Evolutionary conservation across 129 eudicot species (phyloP).

Genomic region (Mikania micrantha): DNA sequence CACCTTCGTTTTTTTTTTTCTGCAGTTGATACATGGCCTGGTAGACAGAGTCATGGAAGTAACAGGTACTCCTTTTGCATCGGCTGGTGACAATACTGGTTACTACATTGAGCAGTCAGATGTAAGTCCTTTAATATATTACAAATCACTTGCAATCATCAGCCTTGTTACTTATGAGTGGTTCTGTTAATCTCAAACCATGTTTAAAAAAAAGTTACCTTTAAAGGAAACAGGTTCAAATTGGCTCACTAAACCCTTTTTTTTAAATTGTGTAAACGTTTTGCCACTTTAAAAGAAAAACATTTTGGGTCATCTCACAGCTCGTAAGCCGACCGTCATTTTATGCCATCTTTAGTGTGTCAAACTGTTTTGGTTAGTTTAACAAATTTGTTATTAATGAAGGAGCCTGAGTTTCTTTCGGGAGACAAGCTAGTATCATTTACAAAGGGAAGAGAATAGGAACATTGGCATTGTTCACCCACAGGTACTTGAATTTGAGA

Average conservation of each 20-base stretch:
- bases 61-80: slow-evolving; percentile 58
- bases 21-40: slow-evolving; percentile 84
- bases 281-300: background rate
- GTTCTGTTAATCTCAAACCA: background rate
- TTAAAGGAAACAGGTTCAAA: background rate
- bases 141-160: background rate
- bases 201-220: background rate
- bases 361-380: background rate
- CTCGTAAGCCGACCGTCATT: background rate
- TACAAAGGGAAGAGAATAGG: slow-evolving; percentile 80
- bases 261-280: background rate
- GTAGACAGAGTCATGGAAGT: slow-evolving; percentile 90
- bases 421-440: slow-evolving; percentile 92
- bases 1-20: background rate
- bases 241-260: background rate
- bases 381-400: slow-evolving; percentile 6
- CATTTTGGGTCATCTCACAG: background rate
- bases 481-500: slow-evolving; percentile 45
- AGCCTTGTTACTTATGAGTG: background rate
- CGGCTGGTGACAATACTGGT: slow-evolving; percentile 61
- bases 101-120: slow-evolving; percentile 64
- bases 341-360: background rate
- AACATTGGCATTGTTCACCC: slow-evolving; percentile 89
- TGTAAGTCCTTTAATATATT: slow-evolving; percentile 31
- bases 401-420: slow-evolving; percentile 87